Evolutionary conservation across 1,139 yeast species (phyloP).

Genomic region (Yamadazyma triangularis): DNA sequence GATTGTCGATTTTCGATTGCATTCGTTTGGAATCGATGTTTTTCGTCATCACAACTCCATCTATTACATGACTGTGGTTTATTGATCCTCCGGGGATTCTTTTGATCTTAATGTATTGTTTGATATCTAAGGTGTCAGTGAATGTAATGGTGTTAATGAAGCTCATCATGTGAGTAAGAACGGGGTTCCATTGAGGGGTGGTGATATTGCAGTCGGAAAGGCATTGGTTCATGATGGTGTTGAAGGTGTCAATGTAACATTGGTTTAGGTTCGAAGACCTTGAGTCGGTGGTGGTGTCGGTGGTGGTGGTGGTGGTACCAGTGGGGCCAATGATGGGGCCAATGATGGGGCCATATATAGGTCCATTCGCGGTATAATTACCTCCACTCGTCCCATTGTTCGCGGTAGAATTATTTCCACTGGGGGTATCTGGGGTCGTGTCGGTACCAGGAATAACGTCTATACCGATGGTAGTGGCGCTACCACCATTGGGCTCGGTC

Average conservation of each 20-base stretch:
- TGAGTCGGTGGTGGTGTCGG: no score
- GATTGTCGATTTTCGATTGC: constrained; percentile 60
- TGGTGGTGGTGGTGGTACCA: no score
- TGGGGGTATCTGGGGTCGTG: no score
- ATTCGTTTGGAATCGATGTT: constrained; percentile 77
- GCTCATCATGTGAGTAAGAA: constrained; percentile 21
- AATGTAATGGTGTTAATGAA: constrained; percentile 26
- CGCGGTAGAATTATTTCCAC: not conserved
- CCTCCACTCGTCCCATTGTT: not conserved
- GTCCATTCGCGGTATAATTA: no score
- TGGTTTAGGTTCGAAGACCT: no score
- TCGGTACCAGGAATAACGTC: no score
- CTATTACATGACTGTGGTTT: constrained; percentile 56
- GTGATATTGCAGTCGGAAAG: constrained; percentile 51
- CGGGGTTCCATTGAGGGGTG: constrained; percentile 39
- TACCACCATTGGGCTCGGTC: no score
- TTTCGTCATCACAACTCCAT: constrained; percentile 85
- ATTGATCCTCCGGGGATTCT: constrained; percentile 72
- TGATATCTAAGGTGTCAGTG: constrained; percentile 77
- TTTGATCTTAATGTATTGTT: constrained; percentile 84
- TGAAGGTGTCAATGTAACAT: constrained; percentile 22
- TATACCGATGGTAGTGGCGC: no score
- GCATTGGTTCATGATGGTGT: constrained; percentile 55
- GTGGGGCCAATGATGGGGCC: no score
- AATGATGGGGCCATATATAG: no score